Percentiles rank a stretch among this genome's conserved stretches.
Evolutionary conservation across 306 rosid genomes (phyloP).

Genomic region (Canavalia gladiata): DNA sequence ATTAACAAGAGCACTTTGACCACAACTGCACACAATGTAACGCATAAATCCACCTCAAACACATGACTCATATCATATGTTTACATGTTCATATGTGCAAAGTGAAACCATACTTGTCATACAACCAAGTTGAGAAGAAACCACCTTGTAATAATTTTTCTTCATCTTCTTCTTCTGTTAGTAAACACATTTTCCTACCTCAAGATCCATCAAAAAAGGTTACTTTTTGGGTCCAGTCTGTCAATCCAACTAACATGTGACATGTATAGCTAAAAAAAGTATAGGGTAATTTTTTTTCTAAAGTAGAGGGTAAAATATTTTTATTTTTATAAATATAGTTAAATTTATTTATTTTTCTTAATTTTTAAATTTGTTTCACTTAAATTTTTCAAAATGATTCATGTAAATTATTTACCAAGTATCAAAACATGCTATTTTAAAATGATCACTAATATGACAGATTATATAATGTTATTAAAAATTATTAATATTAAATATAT

Average conservation of each 20-base stretch:
- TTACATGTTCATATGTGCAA: background rate
- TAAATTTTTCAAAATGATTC: too few species aligned
- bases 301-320: too few species aligned
- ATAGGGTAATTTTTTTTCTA: too few species aligned
- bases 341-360: too few species aligned
- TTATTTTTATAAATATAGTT: too few species aligned
- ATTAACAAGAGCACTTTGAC: slow-evolving; percentile 20
- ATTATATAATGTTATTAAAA: too few species aligned
- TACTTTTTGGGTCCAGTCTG: background rate
- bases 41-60: background rate
- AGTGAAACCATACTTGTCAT: background rate
- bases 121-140: background rate
- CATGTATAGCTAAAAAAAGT: too few species aligned
- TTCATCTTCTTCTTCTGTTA: background rate
- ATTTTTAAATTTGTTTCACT: too few species aligned
- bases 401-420: too few species aligned
- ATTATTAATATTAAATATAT: too few species aligned
- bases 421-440: too few species aligned
- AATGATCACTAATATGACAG: too few species aligned
- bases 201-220: background rate
- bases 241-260: background rate
- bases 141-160: background rate
- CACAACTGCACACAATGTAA: background rate
- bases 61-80: background rate
- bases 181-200: background rate